Percentiles rank a stretch among this genome's conserved stretches.
These are phyloP conservation scores for Trifolium subterraneum DNA, from an alignment of 306 rosid genomes.

Conservation along the genomic window DNA sequence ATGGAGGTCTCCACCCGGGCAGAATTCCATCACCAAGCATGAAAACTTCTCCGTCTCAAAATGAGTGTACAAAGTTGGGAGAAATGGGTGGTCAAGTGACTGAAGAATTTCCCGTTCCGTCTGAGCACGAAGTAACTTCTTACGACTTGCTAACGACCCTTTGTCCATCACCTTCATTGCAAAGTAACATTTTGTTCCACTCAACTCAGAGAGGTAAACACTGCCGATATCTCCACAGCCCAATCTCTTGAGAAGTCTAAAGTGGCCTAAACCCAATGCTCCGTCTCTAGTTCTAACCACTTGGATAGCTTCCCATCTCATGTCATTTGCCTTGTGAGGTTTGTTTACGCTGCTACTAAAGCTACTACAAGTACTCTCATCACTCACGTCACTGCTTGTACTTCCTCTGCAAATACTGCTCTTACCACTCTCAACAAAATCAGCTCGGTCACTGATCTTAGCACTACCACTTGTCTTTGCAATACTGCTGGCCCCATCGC, in stretches of 20 bases:
- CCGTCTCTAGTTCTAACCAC: slow-evolving; percentile 85
- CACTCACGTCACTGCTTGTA: slow-evolving; percentile 96
- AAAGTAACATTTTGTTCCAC: slow-evolving; percentile 93
- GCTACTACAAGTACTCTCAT: slow-evolving; percentile 97
- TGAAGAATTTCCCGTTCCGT: slow-evolving; percentile 96
- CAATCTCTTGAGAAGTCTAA: slow-evolving; percentile 87
- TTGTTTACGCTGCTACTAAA: slow-evolving; percentile 88
- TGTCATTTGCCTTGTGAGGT: slow-evolving; percentile 99
- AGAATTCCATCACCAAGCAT: slow-evolving; percentile 98
- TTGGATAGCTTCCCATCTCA: slow-evolving; percentile 98
- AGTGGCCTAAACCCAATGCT: slow-evolving; percentile 81
- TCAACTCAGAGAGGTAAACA: slow-evolving; percentile 92
- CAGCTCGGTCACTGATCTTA: slow-evolving; percentile 82
- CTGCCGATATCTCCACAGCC: slow-evolving; percentile 99
- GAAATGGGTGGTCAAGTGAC: slow-evolving; percentile 96
- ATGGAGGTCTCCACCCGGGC: slow-evolving; percentile 99
- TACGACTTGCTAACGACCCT: slow-evolving; percentile 90
- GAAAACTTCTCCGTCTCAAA: slow-evolving; percentile 98
- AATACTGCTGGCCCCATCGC: slow-evolving; percentile 86
- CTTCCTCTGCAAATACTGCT: slow-evolving; percentile 97
- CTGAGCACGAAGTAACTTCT: slow-evolving; percentile 97
- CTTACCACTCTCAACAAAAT: slow-evolving; percentile 94
- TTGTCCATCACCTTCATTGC: slow-evolving; percentile 99
- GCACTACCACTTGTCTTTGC: slow-evolving; percentile 94
- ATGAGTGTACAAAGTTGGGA: slow-evolving; percentile 92